Base-by-base conservation (phyloP, 2,329 filamentous ascomycete species). In the Acrocalymma vagum region DNA sequence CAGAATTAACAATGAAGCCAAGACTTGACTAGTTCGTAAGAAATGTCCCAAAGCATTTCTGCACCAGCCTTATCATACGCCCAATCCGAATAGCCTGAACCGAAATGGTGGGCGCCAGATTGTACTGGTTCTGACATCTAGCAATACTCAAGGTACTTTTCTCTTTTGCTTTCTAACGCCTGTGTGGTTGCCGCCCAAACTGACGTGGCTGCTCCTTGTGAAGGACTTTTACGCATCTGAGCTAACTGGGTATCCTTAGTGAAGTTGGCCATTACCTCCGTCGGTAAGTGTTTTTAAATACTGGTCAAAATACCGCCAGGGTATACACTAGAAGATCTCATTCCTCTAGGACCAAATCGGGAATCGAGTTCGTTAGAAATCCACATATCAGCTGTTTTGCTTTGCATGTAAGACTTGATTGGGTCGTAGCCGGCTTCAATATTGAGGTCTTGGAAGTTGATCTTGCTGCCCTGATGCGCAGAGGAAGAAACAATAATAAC, bases 321-420 rank as follows among this genome's bases (percentile, higher is more conserved):
- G 29, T 49, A 38, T 1, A 56, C 5, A 15, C 20, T 35, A 9
- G 61, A 49, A 0, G 69, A 76, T 34, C 76, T 75, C 0, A 82
- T 42, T 8, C 74, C 72, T 6, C 65, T 52, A 0, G 55, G 13
- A 2, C 72, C 74, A 48, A 78, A 81, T 0, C 68, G 69, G 1
- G 78, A 70, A 18, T 81, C 77, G 15, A 81, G 65, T 36, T 79
- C 70, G 45, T 76, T 79, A 4, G 79, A 73, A 42, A 77, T 74
- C 50, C 72, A 78, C 14, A 81, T 70, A 42, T 77, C 79, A 8
- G 79, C 78, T 0, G 72, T 70, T 51, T 83, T 83, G 26, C 69
- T 67, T 45, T 78, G 72, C 0, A 66, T 72, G 48, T 82, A 83
- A 1, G 75, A 67, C 1, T 41, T 25, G 39, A 55, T 65, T 0